Evolutionary conservation across 2,329 filamentous ascomycete genomes (phyloP).

Genomic region (Ceratocystis lukuohia): DNA sequence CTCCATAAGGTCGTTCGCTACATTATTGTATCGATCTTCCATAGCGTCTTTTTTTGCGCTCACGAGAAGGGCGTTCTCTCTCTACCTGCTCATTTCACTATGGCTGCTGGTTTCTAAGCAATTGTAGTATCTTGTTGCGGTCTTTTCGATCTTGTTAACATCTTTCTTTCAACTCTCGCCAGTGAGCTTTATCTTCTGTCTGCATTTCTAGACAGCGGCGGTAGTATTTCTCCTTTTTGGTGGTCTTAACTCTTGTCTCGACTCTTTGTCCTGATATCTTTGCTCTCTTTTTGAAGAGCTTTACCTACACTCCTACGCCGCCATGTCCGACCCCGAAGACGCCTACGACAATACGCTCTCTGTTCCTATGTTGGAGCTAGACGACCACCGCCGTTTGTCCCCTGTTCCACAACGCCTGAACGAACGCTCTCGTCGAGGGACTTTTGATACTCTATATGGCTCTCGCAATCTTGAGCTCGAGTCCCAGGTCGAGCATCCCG

Average conservation of each 20-base stretch:
- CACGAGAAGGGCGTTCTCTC: not conserved
- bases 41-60: too few species aligned
- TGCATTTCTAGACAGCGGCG: not conserved
- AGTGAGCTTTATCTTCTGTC: not conserved
- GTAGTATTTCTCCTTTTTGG: not conserved
- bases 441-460: constrained; percentile 56
- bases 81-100: constrained; percentile 9
- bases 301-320: constrained; percentile 25
- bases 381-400: constrained; percentile 68
- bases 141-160: not conserved
- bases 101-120: constrained; percentile 11
- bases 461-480: constrained; percentile 29
- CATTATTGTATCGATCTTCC: not conserved
- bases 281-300: not conserved
- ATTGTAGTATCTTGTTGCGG: not conserved
- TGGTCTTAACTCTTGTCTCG: not conserved
- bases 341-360: constrained; percentile 47
- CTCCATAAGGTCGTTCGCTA: constrained; percentile 55
- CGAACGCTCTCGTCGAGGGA: constrained; percentile 49
- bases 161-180: not conserved
- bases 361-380: constrained; percentile 65
- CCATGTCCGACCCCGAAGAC: constrained; percentile 57
- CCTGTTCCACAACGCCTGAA: constrained; percentile 46
- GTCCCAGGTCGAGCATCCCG: constrained; percentile 23
- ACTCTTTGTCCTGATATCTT: not conserved